Evolutionary conservation across 257 asterid species (phyloP).

Genomic region (Ehretia macrophylla): DNA sequence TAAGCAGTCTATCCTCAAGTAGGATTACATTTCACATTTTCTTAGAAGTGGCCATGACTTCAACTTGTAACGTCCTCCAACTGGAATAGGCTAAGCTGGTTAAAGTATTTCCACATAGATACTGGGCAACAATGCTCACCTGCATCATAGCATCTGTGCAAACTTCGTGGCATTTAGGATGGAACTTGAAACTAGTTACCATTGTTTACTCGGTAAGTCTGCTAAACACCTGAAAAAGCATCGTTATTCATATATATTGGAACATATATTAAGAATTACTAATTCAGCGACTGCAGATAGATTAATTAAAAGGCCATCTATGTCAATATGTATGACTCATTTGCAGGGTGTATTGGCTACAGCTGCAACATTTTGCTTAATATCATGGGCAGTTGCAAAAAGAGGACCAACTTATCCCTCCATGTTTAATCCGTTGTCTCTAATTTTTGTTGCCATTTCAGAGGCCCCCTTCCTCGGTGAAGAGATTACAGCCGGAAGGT

Average conservation of each 20-base stretch:
- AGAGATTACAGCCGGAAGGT: constrained; percentile 44
- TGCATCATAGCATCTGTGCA: constrained; percentile 48
- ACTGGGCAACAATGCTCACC: constrained; percentile 31
- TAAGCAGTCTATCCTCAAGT: too few species aligned
- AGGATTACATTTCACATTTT: too few species aligned
- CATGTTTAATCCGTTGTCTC: constrained; percentile 66
- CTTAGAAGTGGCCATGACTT: too few species aligned
- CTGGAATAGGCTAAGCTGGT: constrained; percentile 36
- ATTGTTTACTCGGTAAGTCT: constrained; percentile 50
- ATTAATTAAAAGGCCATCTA: too few species aligned
- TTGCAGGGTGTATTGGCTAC: constrained; percentile 55
- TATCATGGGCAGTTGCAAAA: constrained; percentile 42
- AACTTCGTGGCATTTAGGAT: constrained; percentile 40
- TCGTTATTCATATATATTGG: too few species aligned
- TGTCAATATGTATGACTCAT: too few species aligned
- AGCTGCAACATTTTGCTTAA: constrained; percentile 39
- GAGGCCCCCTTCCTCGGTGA: constrained; percentile 44
- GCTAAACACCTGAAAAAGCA: too few species aligned
- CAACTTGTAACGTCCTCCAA: too few species aligned
- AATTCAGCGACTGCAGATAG: too few species aligned
- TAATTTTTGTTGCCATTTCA: constrained; percentile 34
- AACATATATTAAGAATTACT: too few species aligned
- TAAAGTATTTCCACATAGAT: constrained; percentile 46
- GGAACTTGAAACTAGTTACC: constrained; percentile 54
- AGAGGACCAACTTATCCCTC: constrained; percentile 71